A percentile compares a stretch with the other conserved stretches of the same genome.
phyloP scores from a whole-genome alignment of 2,329 filamentous ascomycete species.

The Alternaria arbusti region DNA sequence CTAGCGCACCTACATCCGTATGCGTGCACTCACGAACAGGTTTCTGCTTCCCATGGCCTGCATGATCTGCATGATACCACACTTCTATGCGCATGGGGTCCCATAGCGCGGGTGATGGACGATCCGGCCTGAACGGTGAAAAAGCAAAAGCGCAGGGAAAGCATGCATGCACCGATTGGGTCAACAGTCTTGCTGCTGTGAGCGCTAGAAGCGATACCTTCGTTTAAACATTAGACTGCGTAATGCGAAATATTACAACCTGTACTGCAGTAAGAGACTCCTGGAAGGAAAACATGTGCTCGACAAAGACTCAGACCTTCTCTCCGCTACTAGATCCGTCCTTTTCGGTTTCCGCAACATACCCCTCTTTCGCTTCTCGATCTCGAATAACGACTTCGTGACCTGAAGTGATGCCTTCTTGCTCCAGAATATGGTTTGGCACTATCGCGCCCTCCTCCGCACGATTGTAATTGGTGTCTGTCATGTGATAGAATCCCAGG shows the following conservation, averaged over 20 bases:
- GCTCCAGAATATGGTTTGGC: conserved; percentile 36
- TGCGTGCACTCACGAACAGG: neutral
- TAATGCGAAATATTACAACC: neutral
- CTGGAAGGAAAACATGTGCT: neutral
- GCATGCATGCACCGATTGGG: neutral
- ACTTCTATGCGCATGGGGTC: neutral
- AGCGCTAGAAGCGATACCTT: neutral
- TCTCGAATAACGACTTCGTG: conserved; percentile 18
- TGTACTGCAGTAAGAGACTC: neutral
- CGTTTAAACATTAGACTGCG: neutral
- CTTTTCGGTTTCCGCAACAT: neutral
- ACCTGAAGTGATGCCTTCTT: conserved; percentile 23
- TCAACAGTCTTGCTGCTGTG: neutral
- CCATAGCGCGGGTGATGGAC: neutral
- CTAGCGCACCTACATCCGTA: neutral
- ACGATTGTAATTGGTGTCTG: conserved; percentile 40
- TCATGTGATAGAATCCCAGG: conserved; percentile 36
- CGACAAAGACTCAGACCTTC: neutral
- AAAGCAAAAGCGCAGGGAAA: neutral
- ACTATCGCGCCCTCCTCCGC: conserved; percentile 32
- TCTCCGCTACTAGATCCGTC: neutral
- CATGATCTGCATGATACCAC: conserved; percentile 2
- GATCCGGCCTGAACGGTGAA: neutral
- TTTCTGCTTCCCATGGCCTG: neutral
- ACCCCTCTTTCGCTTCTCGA: neutral